Conservation (phyloP, 1,284 basidiomycete species). For the Ceratobasidium theobromae region DNA sequence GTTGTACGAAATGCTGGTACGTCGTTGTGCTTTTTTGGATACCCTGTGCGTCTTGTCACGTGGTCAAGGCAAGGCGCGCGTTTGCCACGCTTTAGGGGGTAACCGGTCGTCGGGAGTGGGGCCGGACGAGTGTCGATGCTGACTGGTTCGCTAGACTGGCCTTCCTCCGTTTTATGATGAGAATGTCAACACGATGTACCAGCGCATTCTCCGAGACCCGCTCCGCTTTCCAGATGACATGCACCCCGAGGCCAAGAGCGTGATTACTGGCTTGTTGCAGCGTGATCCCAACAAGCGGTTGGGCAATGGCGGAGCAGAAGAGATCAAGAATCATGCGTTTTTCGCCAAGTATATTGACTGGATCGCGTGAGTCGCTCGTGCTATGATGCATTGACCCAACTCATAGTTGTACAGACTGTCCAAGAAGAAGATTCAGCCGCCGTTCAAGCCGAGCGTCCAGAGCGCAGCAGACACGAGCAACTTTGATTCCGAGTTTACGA, state of each 20-base stretch:
- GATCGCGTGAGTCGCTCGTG: conserved; percentile 55
- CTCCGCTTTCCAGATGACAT: conserved; percentile 93
- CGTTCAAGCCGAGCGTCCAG: conserved; percentile 97
- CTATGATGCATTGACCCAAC: not conserved
- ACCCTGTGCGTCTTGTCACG: not conserved
- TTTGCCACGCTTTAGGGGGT: not conserved
- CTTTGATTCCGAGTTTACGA: conserved; percentile 94
- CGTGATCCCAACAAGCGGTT: conserved; percentile 85
- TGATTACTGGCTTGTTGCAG: conserved; percentile 86
- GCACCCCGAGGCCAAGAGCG: conserved; percentile 81
- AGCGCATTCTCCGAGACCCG: conserved; percentile 93
- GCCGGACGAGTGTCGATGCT: not conserved
- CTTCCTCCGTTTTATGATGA: conserved; percentile 99
- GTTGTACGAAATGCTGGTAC: conserved; percentile 96
- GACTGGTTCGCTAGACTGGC: conserved; percentile 62
- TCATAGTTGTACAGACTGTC: conserved; percentile 57
- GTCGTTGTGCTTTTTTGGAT: conserved; percentile 34
- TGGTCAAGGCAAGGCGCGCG: no score
- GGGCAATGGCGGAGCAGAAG: conserved; percentile 90
- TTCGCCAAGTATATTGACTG: conserved; percentile 95
- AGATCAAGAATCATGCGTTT: conserved; percentile 96
- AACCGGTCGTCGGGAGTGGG: not conserved
- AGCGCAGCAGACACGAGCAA: conserved; percentile 71
- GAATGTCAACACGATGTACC: conserved; percentile 98
- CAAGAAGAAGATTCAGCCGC: conserved; percentile 95